Evolutionary conservation across 1,139 yeast species (phyloP).

Genomic region (Saccharomyces uvarum): DNA sequence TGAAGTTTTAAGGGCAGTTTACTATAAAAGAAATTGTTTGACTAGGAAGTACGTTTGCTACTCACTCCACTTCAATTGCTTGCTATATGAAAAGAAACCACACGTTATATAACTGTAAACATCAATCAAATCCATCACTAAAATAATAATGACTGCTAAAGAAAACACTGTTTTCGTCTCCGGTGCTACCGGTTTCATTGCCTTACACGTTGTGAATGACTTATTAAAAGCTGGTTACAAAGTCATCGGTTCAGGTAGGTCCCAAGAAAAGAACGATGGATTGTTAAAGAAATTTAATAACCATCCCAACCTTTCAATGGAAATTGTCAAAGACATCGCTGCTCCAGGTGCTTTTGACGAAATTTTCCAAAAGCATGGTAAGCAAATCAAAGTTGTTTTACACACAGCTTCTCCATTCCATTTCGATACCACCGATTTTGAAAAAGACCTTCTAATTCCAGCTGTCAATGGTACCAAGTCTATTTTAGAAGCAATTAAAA

Average conservation of each 20-base stretch:
- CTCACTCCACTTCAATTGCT: not conserved
- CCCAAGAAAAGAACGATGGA: slow-evolving; percentile 27
- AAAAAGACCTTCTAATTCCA: slow-evolving; percentile 41
- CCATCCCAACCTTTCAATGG: slow-evolving; percentile 34
- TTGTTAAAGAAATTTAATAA: slow-evolving; percentile 19
- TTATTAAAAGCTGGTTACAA: slow-evolving; percentile 24
- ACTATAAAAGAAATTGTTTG: not conserved
- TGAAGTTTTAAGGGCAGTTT: not conserved
- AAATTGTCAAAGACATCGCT: slow-evolving; percentile 45
- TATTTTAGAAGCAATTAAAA: slow-evolving; percentile 38
- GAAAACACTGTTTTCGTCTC: slow-evolving; percentile 36
- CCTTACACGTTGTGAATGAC: slow-evolving; percentile 36
- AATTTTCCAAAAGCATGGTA: slow-evolving; percentile 37
- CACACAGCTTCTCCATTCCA: slow-evolving; percentile 49
- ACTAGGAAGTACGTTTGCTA: not conserved
- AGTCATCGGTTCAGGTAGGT: slow-evolving; percentile 35
- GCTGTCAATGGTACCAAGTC: slow-evolving; percentile 46
- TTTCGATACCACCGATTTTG: slow-evolving; percentile 30
- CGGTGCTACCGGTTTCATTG: slow-evolving; percentile 49
- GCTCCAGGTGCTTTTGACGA: slow-evolving; percentile 45
- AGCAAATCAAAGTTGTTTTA: slow-evolving; percentile 44
- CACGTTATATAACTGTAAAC: not conserved
- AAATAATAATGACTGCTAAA: not conserved
- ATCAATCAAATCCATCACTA: not conserved
- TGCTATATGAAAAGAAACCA: not conserved